Evolutionary conservation across 352 stramenopile genomes (phyloP).

Genomic region (Phytophthora agathidicida): DNA sequence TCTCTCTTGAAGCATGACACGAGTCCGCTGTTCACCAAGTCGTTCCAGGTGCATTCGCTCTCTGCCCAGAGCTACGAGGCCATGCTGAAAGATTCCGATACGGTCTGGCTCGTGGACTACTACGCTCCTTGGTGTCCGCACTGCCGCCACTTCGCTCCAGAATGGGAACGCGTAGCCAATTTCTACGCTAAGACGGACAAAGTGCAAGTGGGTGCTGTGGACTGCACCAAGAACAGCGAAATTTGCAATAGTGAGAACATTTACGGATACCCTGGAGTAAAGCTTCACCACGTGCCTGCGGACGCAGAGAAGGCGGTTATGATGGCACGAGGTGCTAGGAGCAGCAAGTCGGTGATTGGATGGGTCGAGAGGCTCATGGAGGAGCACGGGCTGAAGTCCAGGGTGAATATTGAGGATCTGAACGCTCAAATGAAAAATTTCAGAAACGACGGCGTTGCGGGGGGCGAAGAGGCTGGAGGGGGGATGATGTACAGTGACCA

Average conservation of each 20-base stretch:
- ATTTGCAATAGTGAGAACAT: conserved; percentile 73
- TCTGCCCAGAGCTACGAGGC: conserved; percentile 42
- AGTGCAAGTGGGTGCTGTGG: conserved; percentile 76
- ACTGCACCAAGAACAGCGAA: conserved; percentile 67
- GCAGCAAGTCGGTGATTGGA: conserved; percentile 53
- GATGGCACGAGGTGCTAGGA: conserved; percentile 34
- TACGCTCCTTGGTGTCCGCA: conserved; percentile 88
- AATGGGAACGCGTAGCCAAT: conserved; percentile 70
- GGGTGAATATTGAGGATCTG: conserved; percentile 56
- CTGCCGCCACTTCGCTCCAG: conserved; percentile 78
- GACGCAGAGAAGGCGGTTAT: conserved; percentile 32
- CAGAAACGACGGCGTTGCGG: conserved; percentile 42
- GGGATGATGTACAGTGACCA: conserved; percentile 42
- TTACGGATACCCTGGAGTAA: conserved; percentile 65
- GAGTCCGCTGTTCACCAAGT: conserved; percentile 68
- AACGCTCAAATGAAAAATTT: conserved; percentile 53
- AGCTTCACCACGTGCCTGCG: conserved; percentile 72
- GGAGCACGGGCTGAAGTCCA: conserved; percentile 56
- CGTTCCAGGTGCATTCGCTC: conserved; percentile 64
- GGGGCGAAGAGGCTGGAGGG: conserved; percentile 16
- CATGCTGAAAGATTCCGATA: conserved; percentile 54
- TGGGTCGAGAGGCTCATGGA: conserved; percentile 70
- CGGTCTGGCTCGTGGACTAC: conserved; percentile 85
- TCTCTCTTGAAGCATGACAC: conserved; percentile 47
- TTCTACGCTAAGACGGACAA: conserved; percentile 64